Conservation (phyloP, 164 flowering plant species). For the Platanus orientalis region DNA sequence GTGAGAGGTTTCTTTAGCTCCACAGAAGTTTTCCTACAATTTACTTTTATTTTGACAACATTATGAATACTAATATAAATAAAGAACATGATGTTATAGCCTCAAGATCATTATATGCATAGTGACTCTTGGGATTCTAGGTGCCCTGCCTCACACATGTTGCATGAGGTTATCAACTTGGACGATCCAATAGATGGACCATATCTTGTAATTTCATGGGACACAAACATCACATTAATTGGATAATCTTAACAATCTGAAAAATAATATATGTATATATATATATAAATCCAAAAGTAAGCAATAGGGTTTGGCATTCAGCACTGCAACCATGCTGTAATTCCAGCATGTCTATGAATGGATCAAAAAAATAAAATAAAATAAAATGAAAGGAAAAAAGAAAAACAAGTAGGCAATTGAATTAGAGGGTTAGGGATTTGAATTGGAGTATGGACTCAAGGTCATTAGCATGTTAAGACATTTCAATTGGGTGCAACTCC, state of each 20-base stretch:
- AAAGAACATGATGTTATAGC: neutral
- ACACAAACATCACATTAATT: neutral
- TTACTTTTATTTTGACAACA: neutral
- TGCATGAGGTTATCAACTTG: neutral
- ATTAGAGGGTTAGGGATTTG: too few relatives aligned
- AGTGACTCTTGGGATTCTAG: neutral
- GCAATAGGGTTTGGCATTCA: too few relatives aligned
- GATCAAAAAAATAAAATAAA: too few relatives aligned
- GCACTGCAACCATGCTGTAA: too few relatives aligned
- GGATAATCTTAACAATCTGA: neutral
- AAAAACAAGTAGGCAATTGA: too few relatives aligned
- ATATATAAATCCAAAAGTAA: neutral
- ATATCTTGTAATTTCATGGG: neutral
- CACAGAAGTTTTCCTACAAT: neutral
- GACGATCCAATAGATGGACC: neutral
- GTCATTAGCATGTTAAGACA: too few relatives aligned
- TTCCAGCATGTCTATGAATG: too few relatives aligned
- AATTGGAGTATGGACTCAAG: too few relatives aligned
- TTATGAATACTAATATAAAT: neutral
- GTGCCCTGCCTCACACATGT: neutral
- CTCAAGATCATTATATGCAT: too few relatives aligned
- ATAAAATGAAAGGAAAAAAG: too few relatives aligned
- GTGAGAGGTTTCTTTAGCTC: conserved; percentile 29
- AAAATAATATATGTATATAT: neutral
- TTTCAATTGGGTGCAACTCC: too few relatives aligned